phyloP scores from a whole-genome alignment of 2,329 filamentous ascomycete genomes.

The Aspergillus amoenus region DNA sequence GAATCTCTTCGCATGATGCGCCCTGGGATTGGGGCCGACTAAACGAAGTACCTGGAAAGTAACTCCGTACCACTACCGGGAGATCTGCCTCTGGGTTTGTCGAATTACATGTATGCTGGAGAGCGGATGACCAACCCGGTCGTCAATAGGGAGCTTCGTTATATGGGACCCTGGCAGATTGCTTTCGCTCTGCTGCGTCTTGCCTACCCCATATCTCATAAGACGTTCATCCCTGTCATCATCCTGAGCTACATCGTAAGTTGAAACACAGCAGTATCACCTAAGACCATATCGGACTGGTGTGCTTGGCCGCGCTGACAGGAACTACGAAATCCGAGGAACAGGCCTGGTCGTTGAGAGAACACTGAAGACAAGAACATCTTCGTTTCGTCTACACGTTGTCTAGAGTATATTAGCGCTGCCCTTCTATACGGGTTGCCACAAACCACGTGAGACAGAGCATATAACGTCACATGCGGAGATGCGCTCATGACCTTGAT shows the following conservation, averaged over 20 bases:
- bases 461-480: slow-evolving; percentile 9
- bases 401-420: not conserved
- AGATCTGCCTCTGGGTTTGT: slow-evolving; percentile 3
- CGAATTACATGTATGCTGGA: not conserved
- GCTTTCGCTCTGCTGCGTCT: not conserved
- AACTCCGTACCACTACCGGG: not conserved
- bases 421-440: not conserved
- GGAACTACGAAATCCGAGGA: not conserved
- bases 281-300: not conserved
- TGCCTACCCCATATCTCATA: not conserved
- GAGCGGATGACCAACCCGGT: not conserved
- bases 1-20: not conserved
- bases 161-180: not conserved
- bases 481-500: slow-evolving; percentile 8
- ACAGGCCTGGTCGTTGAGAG: not conserved
- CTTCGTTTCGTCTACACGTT: not conserved
- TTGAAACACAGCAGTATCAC: not conserved
- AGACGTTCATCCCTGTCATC: not conserved
- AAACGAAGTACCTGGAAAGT: not conserved
- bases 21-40: not conserved
- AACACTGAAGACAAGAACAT: not conserved
- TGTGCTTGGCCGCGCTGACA: not conserved
- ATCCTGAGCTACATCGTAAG: not conserved
- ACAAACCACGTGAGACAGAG: not conserved
- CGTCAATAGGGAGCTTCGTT: not conserved